Conservation (phyloP, 345 rosid genomes). For the Rhodamnia rubescens region DNA sequence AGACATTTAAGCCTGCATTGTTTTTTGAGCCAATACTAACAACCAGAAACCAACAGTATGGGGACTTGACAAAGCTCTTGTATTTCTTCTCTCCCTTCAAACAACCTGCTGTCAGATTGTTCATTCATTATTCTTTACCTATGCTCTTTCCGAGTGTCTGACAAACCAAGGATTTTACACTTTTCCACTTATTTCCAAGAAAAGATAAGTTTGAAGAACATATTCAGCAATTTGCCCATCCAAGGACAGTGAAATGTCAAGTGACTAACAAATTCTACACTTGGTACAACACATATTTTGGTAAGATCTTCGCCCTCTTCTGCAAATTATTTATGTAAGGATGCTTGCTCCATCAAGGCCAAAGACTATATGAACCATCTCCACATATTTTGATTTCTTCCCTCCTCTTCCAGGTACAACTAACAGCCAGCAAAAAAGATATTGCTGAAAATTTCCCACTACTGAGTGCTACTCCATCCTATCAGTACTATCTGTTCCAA, state of each 20-base stretch:
- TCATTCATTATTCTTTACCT: background rate
- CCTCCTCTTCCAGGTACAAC: background rate
- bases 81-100: background rate
- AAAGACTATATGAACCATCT: background rate
- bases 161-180: background rate
- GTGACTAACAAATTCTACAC: background rate
- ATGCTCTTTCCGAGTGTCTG: background rate
- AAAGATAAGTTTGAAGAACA: background rate
- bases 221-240: background rate
- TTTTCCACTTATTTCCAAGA: background rate
- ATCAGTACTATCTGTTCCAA: background rate
- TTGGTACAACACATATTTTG: background rate
- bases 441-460: background rate
- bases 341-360: background rate
- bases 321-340: background rate
- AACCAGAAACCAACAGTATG: background rate
- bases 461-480: background rate
- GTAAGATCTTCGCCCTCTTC: background rate
- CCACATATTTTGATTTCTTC: background rate
- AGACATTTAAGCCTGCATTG: background rate
- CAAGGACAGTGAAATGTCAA: background rate
- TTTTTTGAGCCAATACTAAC: background rate
- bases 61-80: background rate
- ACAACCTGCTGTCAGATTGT: background rate
- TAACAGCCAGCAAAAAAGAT: background rate